phyloP scores from a whole-genome alignment of 805 yeast species.

The Yamadazyma insecticola region DNA sequence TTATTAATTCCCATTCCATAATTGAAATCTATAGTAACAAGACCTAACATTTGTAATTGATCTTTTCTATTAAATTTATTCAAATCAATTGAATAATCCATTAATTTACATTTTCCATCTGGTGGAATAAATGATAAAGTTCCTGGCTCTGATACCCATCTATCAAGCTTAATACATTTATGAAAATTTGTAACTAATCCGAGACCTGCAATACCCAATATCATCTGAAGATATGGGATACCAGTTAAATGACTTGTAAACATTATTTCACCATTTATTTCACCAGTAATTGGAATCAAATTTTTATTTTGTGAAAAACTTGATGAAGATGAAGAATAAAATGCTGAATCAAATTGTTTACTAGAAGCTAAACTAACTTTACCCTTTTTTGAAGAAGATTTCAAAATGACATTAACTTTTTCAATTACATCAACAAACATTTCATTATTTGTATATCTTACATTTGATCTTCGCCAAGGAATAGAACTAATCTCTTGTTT shows the following conservation, averaged over 20 bases:
- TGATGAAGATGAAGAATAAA: slow-evolving; percentile 17
- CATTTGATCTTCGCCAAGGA: slow-evolving; percentile 79
- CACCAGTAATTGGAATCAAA: slow-evolving; percentile 43
- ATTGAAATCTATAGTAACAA: slow-evolving; percentile 44
- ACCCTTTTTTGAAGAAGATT: slow-evolving; percentile 18
- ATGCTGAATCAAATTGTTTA: slow-evolving; percentile 26
- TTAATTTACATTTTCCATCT: slow-evolving; percentile 66
- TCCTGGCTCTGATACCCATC: slow-evolving; percentile 47
- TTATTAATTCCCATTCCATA: slow-evolving; percentile 47
- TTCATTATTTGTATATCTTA: slow-evolving; percentile 77
- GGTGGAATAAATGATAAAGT: slow-evolving; percentile 76
- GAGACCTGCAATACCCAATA: slow-evolving; percentile 42
- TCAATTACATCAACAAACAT: slow-evolving; percentile 81
- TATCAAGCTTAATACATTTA: slow-evolving; percentile 53
- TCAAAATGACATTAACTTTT: slow-evolving; percentile 50
- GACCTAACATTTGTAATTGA: slow-evolving; percentile 35
- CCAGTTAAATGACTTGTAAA: slow-evolving; percentile 74
- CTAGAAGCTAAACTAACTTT: slow-evolving; percentile 15
- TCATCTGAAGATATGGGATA: slow-evolving; percentile 63
- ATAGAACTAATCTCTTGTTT: slow-evolving; percentile 20
- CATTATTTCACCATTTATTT: slow-evolving; percentile 58
- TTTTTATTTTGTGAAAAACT: slow-evolving; percentile 11
- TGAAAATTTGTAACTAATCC: slow-evolving; percentile 55
- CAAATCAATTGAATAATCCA: slow-evolving; percentile 61
- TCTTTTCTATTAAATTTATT: slow-evolving; percentile 12